These are phyloP conservation scores for Russula griseocarnosa DNA, from an alignment of 768 basidiomycete genomes.

Conservation along the genomic window DNA sequence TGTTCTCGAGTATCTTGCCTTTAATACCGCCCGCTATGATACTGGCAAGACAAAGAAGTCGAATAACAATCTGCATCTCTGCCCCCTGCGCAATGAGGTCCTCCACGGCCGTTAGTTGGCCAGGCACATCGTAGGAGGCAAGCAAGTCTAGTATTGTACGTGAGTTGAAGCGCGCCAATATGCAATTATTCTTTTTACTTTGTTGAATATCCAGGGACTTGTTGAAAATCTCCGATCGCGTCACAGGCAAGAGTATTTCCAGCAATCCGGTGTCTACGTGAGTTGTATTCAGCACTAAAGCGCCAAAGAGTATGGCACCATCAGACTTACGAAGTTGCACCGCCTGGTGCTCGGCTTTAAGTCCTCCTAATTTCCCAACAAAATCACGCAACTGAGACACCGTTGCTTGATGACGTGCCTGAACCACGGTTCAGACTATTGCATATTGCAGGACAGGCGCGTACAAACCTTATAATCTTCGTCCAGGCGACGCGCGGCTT, in stretches of 20 bases:
- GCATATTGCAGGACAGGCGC: not conserved
- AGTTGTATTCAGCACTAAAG: slow-evolving; percentile 6
- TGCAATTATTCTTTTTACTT: slow-evolving; percentile 45
- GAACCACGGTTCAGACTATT: slow-evolving; percentile 17
- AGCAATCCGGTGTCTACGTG: slow-evolving; percentile 83
- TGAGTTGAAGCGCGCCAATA: slow-evolving; percentile 13
- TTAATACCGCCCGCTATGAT: slow-evolving; percentile 85
- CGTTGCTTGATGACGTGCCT: slow-evolving; percentile 84
- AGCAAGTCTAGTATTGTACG: slow-evolving; percentile 64
- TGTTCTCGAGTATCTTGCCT: slow-evolving; percentile 74
- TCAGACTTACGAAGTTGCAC: slow-evolving; percentile 76
- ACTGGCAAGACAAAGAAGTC: slow-evolving; percentile 83
- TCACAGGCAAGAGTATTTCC: slow-evolving; percentile 84
- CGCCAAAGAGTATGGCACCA: not conserved
- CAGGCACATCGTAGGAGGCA: slow-evolving; percentile 79
- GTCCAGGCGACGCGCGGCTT: slow-evolving; percentile 78
- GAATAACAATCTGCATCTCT: slow-evolving; percentile 71
- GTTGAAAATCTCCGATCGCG: slow-evolving; percentile 84
- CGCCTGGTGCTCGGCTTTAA: slow-evolving; percentile 89
- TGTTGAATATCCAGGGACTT: slow-evolving; percentile 93
- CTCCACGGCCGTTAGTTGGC: slow-evolving; percentile 83
- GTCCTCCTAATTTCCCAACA: slow-evolving; percentile 88
- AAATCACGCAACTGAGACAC: slow-evolving; percentile 90
- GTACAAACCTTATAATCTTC: slow-evolving; percentile 80
- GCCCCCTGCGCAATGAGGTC: slow-evolving; percentile 85